phyloP scores from a whole-genome alignment of 2,329 filamentous ascomycete species.

The Trematosphaeria pertusa region DNA sequence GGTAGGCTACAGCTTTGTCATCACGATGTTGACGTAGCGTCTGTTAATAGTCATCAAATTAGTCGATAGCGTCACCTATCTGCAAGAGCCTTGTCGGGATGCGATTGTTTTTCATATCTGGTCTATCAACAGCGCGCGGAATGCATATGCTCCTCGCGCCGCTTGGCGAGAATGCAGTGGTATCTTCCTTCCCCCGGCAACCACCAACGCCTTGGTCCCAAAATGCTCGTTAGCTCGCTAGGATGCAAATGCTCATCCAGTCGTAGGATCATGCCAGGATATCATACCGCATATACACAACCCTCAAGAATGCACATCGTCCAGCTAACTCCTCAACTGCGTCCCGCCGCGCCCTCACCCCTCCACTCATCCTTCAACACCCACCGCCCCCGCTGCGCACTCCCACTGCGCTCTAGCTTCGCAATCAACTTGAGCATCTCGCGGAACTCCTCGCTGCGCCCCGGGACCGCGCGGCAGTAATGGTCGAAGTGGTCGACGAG shows the following conservation, averaged over 20 bases:
- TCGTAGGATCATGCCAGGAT: neutral
- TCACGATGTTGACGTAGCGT: neutral
- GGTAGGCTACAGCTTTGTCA: no score
- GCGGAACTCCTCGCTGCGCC: constrained; percentile 78
- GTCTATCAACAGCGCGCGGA: constrained; percentile 4
- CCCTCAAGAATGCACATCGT: neutral
- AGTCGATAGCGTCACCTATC: neutral
- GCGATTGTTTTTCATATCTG: neutral
- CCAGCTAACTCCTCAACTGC: neutral
- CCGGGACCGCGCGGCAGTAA: constrained; percentile 72
- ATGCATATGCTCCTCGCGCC: constrained; percentile 2
- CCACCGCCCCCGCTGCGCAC: constrained; percentile 61
- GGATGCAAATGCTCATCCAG: neutral
- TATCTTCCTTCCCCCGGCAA: neutral
- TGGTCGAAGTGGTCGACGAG: constrained; percentile 89
- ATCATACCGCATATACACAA: neutral
- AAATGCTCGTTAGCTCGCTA: no score
- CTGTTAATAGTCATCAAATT: neutral
- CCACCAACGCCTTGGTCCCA: no score
- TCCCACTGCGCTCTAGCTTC: constrained; percentile 64
- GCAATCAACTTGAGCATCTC: constrained; percentile 80
- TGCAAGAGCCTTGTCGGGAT: neutral
- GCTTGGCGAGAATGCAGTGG: neutral
- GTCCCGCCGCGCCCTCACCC: constrained; percentile 5
- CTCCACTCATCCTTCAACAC: constrained; percentile 63